Base-by-base conservation (phyloP, 129 eudicot genomes). In the Arctium minus region DNA sequence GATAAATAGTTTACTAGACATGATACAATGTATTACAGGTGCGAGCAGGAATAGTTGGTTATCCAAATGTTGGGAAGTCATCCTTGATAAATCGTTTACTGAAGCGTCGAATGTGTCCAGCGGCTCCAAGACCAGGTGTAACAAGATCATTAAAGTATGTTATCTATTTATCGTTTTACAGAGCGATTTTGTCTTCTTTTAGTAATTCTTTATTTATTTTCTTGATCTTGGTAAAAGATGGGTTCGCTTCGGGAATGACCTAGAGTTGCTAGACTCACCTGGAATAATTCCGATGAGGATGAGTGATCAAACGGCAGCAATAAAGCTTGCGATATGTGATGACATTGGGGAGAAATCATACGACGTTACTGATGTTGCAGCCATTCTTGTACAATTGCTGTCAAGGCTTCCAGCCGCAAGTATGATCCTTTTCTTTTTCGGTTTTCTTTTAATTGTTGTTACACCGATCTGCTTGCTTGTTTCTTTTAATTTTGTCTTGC, bases 41-140 rank as follows among this genome's bases (percentile, higher is more conserved):
- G 70, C 90, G 99, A 76, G 99, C 99, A 80, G 98, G 99, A 79
- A 87, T 96, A 84, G 94, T 96, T 56, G 99, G 99, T 60, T 96
- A 93, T 87, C 99, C 99, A 74, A 96, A 93, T 85, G 98, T 96
- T 78, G 99, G 99, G 18, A 96, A 96, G 83, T 96, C 98, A 74
- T 96, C 99, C 56, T 81, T 96, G 82, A 92, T 96, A 65, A 96
- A 96, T 79, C 99, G 99, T 78, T 87, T 96, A 91, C 87, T 96
- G 56, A 96, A 96, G 75, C 92, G 98, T 69, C 90, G 99, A 37
- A 88, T 96, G 99, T 96, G 99, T 81, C 88, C 97, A 48, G 97
- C 99, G 13, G 99, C 99, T 85, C 99, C 98, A 88, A 87, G 98
- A 84, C 99, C 99, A 69, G 99, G 99, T 77, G 98, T 96, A 76